Conservation (phyloP, 768 basidiomycete species). For the Mycena indigotica region DNA sequence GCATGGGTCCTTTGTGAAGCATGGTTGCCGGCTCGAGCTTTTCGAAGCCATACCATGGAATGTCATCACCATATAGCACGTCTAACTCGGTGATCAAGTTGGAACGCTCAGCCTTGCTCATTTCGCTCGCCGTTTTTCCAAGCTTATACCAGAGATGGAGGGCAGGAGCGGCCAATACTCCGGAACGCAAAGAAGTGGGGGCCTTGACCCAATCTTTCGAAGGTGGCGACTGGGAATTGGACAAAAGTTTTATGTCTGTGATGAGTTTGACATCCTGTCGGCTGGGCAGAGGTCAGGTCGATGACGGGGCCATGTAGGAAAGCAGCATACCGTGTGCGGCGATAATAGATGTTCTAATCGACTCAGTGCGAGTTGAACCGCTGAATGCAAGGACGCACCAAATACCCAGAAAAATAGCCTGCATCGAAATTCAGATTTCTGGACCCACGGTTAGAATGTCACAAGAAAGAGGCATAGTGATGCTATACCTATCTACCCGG, state of each 20-base stretch:
- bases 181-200: slow-evolving; percentile 61
- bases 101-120: slow-evolving; percentile 57
- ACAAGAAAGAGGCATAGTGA: slow-evolving; percentile 57
- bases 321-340: slow-evolving; percentile 57
- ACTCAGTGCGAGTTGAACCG: neutral
- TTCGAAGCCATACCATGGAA: slow-evolving; percentile 87
- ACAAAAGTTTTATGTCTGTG: slow-evolving; percentile 68
- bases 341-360: slow-evolving; percentile 71
- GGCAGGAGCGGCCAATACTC: slow-evolving; percentile 55
- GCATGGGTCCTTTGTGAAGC: slow-evolving; percentile 39
- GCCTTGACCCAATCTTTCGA: slow-evolving; percentile 66
- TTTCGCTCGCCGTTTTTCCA: slow-evolving; percentile 63
- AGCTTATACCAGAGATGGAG: slow-evolving; percentile 80
- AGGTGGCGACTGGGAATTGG: slow-evolving; percentile 52
- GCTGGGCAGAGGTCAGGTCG: slow-evolving; percentile 27
- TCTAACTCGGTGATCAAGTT: slow-evolving; percentile 91
- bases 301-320: neutral
- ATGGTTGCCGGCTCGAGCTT: slow-evolving; percentile 65
- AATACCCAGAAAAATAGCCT: slow-evolving; percentile 17
- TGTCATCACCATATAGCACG: slow-evolving; percentile 81
- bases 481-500: slow-evolving; percentile 66
- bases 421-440: slow-evolving; percentile 22
- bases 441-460: neutral
- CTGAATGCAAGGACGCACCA: slow-evolving; percentile 14
- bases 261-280: slow-evolving; percentile 81